Evolutionary conservation across 2,329 filamentous ascomycete genomes (phyloP).

Genomic region (Dactylellina cionopaga): DNA sequence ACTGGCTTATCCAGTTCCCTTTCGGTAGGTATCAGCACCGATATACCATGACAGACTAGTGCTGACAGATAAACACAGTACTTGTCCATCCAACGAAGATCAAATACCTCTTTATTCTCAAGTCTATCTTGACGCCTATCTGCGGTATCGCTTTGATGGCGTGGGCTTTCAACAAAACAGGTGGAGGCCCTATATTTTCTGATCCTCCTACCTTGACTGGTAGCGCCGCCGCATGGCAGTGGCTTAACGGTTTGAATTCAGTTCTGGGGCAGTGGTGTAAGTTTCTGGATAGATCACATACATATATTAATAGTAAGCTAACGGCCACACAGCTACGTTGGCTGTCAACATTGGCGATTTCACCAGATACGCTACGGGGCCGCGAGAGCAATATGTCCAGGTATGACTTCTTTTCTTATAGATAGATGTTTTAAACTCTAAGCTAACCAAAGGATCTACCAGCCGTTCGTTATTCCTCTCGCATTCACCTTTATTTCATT

Average conservation of each 20-base stretch:
- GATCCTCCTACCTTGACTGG: constrained; percentile 63
- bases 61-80: constrained; percentile 63
- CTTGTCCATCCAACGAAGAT: constrained; percentile 68
- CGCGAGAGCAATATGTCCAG: constrained; percentile 60
- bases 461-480: constrained; percentile 64
- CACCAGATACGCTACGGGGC: constrained; percentile 61
- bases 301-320: constrained; percentile 66
- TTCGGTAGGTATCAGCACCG: constrained; percentile 58
- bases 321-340: constrained; percentile 62
- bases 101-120: constrained; percentile 67
- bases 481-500: constrained; percentile 65
- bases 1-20: constrained; percentile 67
- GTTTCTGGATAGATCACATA: constrained; percentile 67
- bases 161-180: constrained; percentile 70
- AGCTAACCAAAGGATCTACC: constrained; percentile 51
- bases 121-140: constrained; percentile 67
- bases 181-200: constrained; percentile 65
- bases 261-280: constrained; percentile 60
- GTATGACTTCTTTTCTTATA: not conserved
- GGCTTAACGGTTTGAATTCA: constrained; percentile 56
- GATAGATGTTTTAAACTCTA: not conserved
- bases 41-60: constrained; percentile 62
- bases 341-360: constrained; percentile 69
- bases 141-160: constrained; percentile 71
- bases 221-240: constrained; percentile 58